These are phyloP conservation scores for Serendipita indica DNA, from an alignment of 768 basidiomycete species.

Conservation along the genomic window DNA sequence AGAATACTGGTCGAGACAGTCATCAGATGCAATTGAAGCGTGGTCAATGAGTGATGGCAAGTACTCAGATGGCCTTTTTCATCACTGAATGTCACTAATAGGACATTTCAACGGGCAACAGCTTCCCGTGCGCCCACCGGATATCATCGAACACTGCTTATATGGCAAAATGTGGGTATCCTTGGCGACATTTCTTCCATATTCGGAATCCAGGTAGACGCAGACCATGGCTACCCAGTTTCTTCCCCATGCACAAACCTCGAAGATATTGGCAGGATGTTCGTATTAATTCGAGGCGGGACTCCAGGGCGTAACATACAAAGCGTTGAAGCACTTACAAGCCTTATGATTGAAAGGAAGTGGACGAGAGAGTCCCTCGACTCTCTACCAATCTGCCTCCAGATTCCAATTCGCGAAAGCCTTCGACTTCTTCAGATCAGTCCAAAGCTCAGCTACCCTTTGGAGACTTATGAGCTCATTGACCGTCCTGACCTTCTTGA, in stretches of 20 bases:
- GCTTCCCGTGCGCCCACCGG: not conserved
- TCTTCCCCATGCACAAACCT: not conserved
- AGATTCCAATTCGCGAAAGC: slow-evolving; percentile 60
- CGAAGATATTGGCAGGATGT: not conserved
- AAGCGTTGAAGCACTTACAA: slow-evolving; percentile 16
- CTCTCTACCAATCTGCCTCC: slow-evolving; percentile 18
- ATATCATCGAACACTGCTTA: not conserved
- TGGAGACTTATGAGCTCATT: slow-evolving; percentile 51
- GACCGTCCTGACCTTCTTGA: slow-evolving; percentile 64
- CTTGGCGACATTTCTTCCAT: too few relatives aligned
- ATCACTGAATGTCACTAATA: slow-evolving; percentile 38
- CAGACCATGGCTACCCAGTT: too few relatives aligned
- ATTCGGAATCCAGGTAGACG: too few relatives aligned
- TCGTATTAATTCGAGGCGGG: not conserved
- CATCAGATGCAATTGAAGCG: slow-evolving; percentile 41
- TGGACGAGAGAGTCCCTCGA: not conserved
- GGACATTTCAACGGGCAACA: slow-evolving; percentile 34
- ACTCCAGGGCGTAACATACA: slow-evolving; percentile 17
- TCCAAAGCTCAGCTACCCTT: slow-evolving; percentile 60
- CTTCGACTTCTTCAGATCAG: slow-evolving; percentile 68
- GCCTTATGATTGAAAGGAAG: slow-evolving; percentile 16
- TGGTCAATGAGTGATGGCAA: slow-evolving; percentile 33
- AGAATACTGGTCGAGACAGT: slow-evolving; percentile 81
- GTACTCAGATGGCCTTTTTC: slow-evolving; percentile 10
- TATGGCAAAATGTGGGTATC: not conserved